phyloP scores from a whole-genome alignment of 441 rosid genomes.

The Manihot esculenta region DNA sequence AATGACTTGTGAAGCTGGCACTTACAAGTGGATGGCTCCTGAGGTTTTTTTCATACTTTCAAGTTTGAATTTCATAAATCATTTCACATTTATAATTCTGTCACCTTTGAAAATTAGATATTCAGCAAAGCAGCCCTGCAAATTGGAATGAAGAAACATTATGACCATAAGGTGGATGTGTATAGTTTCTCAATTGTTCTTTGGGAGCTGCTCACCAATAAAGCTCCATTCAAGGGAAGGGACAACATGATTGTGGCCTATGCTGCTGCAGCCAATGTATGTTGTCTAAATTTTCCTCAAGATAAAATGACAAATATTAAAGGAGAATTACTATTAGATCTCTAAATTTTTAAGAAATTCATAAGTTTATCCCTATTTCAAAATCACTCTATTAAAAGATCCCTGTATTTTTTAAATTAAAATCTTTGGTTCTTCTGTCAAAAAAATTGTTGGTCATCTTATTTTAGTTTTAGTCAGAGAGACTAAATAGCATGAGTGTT shows the following conservation, averaged over 20 bases:
- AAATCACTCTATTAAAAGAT: too few species aligned
- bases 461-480: too few species aligned
- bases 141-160: conserved; percentile 53
- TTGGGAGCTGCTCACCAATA: conserved; percentile 66
- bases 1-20: conserved; percentile 72
- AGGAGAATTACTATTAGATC: too few species aligned
- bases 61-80: too few species aligned
- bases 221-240: conserved; percentile 45
- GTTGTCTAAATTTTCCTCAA: conserved; percentile 1
- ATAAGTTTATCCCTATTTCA: too few species aligned
- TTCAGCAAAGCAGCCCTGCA: conserved; percentile 44
- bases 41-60: conserved; percentile 39
- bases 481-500: too few species aligned
- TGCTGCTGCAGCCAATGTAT: conserved; percentile 43
- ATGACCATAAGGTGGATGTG: conserved; percentile 76
- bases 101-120: conserved; percentile 31
- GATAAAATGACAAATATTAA: too few species aligned
- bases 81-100: conserved; percentile 2
- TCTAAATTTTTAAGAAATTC: too few species aligned
- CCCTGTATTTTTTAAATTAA: too few species aligned
- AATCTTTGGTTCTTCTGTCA: too few species aligned
- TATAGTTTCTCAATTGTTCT: conserved; percentile 65
- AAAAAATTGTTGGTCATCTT: too few species aligned
- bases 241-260: conserved; percentile 33
- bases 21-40: conserved; percentile 83